Evolutionary conservation across 208 protist species (phyloP).

Genomic region (Acanthamoeba culbertsoni): DNA sequence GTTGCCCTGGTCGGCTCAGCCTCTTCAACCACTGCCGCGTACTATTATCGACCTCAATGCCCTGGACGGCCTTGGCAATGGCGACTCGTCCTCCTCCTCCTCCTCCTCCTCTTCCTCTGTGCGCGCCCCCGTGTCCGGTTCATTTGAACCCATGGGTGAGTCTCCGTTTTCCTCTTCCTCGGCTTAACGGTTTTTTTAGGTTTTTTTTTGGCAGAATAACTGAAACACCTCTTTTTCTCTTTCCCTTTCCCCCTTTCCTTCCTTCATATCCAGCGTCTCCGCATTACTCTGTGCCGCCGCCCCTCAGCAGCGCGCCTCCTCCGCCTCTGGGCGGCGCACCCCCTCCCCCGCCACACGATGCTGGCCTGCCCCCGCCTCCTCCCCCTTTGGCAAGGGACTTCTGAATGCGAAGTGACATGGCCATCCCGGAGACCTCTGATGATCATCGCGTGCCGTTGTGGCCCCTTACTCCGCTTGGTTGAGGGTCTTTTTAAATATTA

Average conservation of each 20-base stretch:
- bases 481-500: too few relatives aligned
- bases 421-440: neutral
- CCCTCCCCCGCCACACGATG: neutral
- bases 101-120: neutral
- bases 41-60: slow-evolving; percentile 51
- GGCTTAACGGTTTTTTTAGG: too few relatives aligned
- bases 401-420: neutral
- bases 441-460: neutral
- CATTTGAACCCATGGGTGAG: neutral
- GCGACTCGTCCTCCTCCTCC: neutral
- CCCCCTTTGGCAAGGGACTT: neutral
- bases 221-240: neutral
- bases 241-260: neutral
- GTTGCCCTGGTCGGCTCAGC: slow-evolving; percentile 40
- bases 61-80: slow-evolving; percentile 11
- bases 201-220: neutral
- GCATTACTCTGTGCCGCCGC: neutral
- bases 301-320: neutral
- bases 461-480: too few relatives aligned
- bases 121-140: neutral
- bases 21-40: neutral
- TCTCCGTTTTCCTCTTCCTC: neutral
- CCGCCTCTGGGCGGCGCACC: neutral
- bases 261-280: neutral
- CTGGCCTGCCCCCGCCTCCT: neutral